Conservation (phyloP, 192 early-diverging fungal species). For the Coemansia sp. region DNA sequence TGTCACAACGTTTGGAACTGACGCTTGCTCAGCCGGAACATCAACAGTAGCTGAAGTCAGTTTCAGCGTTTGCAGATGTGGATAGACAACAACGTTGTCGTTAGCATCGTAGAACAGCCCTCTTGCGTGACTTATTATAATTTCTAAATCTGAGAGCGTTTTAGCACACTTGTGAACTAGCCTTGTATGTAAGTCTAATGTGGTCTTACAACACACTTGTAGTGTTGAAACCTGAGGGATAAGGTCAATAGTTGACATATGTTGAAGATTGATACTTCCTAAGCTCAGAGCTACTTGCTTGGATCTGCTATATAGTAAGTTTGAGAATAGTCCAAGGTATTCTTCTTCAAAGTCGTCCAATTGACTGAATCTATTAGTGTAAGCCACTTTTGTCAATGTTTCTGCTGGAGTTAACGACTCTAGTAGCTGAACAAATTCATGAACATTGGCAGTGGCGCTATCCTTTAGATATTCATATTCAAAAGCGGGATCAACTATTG, state of each 20-base stretch:
- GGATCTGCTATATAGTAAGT: background rate
- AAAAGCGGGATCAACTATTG: background rate
- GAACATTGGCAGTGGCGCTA: background rate
- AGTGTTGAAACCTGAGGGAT: background rate
- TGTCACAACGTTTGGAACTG: background rate
- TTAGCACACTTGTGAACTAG: background rate
- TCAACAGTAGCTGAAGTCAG: background rate
- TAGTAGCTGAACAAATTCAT: too few relatives aligned
- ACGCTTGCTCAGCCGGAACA: background rate
- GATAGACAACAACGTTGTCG: background rate
- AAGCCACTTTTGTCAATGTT: background rate
- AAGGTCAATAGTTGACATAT: too few relatives aligned
- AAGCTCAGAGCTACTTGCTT: background rate
- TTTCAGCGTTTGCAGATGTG: background rate
- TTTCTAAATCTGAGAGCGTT: background rate
- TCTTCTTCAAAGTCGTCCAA: too few relatives aligned
- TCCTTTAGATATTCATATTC: background rate
- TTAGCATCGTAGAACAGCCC: background rate
- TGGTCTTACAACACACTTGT: background rate
- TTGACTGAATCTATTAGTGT: too few relatives aligned
- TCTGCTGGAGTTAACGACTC: background rate
- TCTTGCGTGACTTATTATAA: background rate
- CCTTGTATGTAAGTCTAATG: background rate
- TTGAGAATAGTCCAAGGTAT: too few relatives aligned
- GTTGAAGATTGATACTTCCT: background rate